These are phyloP conservation scores for Cucurbita moschata DNA, from an alignment of 306 rosid species.

Conservation along the genomic window DNA sequence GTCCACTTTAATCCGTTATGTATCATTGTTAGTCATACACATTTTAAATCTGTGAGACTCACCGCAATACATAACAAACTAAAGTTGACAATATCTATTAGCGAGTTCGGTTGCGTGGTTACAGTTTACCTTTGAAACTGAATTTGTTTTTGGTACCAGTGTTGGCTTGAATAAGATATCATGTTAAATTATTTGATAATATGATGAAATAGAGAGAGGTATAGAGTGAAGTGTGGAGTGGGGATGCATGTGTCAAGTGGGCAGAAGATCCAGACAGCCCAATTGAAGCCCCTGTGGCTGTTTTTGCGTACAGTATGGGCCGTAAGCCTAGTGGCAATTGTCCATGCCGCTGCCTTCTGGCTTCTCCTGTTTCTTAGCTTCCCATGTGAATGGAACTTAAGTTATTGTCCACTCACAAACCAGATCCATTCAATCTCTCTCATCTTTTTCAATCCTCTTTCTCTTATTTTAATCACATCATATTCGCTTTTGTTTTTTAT, in stretches of 20 bases:
- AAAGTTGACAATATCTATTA: no score
- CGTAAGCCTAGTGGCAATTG: not conserved
- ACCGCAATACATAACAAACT: no score
- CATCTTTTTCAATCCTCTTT: not conserved
- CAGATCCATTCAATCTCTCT: not conserved
- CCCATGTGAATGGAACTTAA: not conserved
- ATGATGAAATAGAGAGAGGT: no score
- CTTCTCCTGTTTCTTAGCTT: not conserved
- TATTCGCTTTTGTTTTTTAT: not conserved
- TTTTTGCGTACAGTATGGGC: not conserved
- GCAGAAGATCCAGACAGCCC: not conserved
- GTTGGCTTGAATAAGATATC: no score
- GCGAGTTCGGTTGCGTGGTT: fast-evolving
- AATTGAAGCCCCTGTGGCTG: not conserved
- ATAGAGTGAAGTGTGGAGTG: not conserved
- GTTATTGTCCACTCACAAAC: not conserved
- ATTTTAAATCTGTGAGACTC: no score
- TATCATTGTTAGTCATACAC: no score
- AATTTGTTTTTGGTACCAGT: not conserved
- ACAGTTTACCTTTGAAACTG: not conserved
- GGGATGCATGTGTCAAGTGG: not conserved
- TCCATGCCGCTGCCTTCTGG: not conserved
- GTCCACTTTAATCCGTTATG: no score
- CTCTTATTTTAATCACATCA: not conserved
- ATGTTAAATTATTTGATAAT: no score